Base-by-base conservation (phyloP, 305 asterid species). In the Solanum chacoense region DNA sequence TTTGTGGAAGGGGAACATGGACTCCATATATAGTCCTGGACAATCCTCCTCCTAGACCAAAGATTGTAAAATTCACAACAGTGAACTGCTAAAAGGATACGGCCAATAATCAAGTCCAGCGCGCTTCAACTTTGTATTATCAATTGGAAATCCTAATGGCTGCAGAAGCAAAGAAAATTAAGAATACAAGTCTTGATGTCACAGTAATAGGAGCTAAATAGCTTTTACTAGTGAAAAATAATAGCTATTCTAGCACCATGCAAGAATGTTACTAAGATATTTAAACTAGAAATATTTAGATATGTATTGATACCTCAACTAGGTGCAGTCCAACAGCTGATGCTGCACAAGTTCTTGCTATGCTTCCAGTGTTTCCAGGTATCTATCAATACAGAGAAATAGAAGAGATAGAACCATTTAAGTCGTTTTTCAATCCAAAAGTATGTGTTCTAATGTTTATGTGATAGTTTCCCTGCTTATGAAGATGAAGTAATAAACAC, bases 21-120 rank as follows among this genome's bases (percentile, higher is more conserved):
- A 65, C 14, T 65, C 73, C 14, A n/a, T n/a, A 22, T 65, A n/a
- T n/a, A 11, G 72, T 24, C 73, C n/a, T 65, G 14, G 73, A 65
- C 73, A 65, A 65, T 24, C 73, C 73, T 65, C 69, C 14, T 29
- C 72, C 72, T 18, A 83, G 40, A 83, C 59, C 40, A 83, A 83
- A 83, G 40, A 40, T 6, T 14, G 42, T 18, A 3, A 50, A 45
- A 29, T 14, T 29, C 72, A 45, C 40, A 81, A 29, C 86, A 28
- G 37, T 81, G 86, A 81, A 29, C 86, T 83, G 72, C 86, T 83
- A 55, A 87, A 91, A 89, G 98, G 99, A 97, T 97, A 97, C 98
- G 98, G 99, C 99, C 99, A 94, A 92, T 97, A 96, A 92, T 95
- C 99, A 87, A 96, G 97, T 91, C 99, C 99, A 88, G 99, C 99